Conservation (phyloP, 2,329 filamentous ascomycete genomes). For the Huntiella bhutanensis region DNA sequence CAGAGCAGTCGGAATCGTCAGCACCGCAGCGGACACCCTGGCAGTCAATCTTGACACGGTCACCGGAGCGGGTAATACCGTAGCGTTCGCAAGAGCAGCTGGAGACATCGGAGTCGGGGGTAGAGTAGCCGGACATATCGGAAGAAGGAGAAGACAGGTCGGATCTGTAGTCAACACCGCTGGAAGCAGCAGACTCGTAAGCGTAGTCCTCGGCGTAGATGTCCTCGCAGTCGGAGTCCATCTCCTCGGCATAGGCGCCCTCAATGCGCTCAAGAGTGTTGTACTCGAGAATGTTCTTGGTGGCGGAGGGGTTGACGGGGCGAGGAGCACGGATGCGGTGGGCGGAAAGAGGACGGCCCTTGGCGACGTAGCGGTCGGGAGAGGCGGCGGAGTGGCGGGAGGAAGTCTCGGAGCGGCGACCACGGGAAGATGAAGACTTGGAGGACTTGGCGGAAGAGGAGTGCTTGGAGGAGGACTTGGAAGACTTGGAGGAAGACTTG, state of each 20-base stretch:
- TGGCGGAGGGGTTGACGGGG: conserved; percentile 73
- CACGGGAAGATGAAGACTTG: conserved; percentile 21
- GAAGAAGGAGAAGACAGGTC: conserved; percentile 58
- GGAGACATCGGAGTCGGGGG: conserved; percentile 54
- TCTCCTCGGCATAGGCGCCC: conserved; percentile 40
- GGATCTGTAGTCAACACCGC: conserved; percentile 51
- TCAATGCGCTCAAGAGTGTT: conserved; percentile 63
- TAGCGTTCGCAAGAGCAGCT: conserved; percentile 89
- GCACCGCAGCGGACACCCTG: conserved; percentile 65
- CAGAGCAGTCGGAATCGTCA: conserved; percentile 32
- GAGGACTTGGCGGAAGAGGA: conserved; percentile 20
- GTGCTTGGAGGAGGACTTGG: conserved; percentile 24
- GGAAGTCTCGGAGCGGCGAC: conserved; percentile 29
- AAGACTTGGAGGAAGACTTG: conserved; percentile 26
- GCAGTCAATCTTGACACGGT: conserved; percentile 91
- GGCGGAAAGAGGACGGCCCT: conserved; percentile 72
- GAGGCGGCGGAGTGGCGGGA: conserved; percentile 21
- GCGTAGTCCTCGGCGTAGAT: conserved; percentile 30
- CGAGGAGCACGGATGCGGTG: conserved; percentile 83
- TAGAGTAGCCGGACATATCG: conserved; percentile 60
- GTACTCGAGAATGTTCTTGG: conserved; percentile 62
- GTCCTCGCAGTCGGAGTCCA: conserved; percentile 25
- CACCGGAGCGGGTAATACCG: conserved; percentile 82
- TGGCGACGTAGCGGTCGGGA: conserved; percentile 51
- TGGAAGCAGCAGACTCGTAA: conserved; percentile 46